These are phyloP conservation scores for Zygosaccharomyces pseudorouxii DNA, from an alignment of 805 yeast genomes.

Conservation along the genomic window DNA sequence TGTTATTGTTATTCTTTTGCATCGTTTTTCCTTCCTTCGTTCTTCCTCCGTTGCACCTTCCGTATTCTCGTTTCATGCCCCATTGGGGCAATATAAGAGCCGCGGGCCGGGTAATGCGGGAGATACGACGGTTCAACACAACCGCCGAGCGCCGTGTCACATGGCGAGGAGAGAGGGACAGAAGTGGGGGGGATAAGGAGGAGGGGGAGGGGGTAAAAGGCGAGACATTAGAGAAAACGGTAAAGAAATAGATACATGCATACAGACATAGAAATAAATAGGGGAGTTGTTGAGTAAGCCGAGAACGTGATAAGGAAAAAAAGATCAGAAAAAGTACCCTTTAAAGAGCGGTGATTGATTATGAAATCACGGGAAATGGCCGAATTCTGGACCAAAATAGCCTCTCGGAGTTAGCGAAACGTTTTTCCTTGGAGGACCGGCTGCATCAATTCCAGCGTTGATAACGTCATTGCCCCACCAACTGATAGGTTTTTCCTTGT, in stretches of 20 bases:
- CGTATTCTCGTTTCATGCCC: not conserved
- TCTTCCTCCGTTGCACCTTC: too few relatives aligned
- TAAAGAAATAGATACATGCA: too few relatives aligned
- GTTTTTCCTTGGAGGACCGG: slow-evolving; percentile 15
- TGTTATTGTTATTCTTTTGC: not conserved
- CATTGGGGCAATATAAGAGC: not conserved
- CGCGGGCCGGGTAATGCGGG: not conserved
- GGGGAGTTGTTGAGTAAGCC: too few relatives aligned
- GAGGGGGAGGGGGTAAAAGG: too few relatives aligned
- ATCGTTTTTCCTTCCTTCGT: not conserved
- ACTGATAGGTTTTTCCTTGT: slow-evolving; percentile 38
- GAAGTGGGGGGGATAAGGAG: too few relatives aligned
- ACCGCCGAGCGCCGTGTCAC: not conserved
- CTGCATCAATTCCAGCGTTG: slow-evolving; percentile 19
- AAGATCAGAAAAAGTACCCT: not conserved
- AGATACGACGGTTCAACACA: not conserved
- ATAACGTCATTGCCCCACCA: slow-evolving; percentile 68
- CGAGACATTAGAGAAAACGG: too few relatives aligned
- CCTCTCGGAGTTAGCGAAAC: slow-evolving; percentile 17
- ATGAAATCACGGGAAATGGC: slow-evolving; percentile 29
- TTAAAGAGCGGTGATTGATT: not conserved
- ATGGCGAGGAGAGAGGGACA: too few relatives aligned
- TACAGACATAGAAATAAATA: too few relatives aligned
- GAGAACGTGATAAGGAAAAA: not conserved
- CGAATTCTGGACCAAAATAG: slow-evolving; percentile 28